These are phyloP conservation scores for Cucurbita ficifolia DNA, from an alignment of 306 rosid species.

Conservation along the genomic window DNA sequence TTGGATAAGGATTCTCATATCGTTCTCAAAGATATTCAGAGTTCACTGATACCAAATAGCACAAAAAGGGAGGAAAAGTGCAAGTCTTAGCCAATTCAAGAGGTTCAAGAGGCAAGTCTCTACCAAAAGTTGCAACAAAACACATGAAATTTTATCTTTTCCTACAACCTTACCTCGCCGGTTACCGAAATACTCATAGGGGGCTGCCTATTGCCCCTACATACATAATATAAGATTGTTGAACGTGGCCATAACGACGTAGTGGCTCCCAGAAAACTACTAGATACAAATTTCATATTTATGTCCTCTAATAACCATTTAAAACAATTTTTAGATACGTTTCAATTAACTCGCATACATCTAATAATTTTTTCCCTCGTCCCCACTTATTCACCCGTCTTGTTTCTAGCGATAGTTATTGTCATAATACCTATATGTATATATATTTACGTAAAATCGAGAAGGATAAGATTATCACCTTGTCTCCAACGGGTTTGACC, in stretches of 20 bases:
- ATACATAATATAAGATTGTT: not conserved
- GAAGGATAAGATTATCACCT: conserved; percentile 30
- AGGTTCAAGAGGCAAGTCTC: not conserved
- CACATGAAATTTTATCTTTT: not conserved
- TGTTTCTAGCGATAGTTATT: not conserved
- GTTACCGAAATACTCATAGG: not conserved
- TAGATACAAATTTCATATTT: not conserved
- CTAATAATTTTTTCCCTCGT: not conserved
- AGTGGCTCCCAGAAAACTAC: not conserved
- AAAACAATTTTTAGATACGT: not conserved
- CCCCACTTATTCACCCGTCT: not conserved
- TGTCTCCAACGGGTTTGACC: conserved; percentile 85
- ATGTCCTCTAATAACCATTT: not conserved
- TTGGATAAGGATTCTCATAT: not conserved
- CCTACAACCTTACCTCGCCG: not conserved
- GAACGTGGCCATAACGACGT: not conserved
- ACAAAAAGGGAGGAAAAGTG: not conserved
- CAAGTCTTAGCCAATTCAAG: not conserved
- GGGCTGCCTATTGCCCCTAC: not conserved
- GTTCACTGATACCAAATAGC: not conserved
- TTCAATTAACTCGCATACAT: not conserved
- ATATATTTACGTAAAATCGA: not conserved
- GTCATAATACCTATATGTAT: not conserved
- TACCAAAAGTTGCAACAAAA: not conserved
- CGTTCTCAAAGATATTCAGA: not conserved